These are phyloP conservation scores for Leccinum fibrillosum DNA, from an alignment of 768 basidiomycete species.

Conservation along the genomic window DNA sequence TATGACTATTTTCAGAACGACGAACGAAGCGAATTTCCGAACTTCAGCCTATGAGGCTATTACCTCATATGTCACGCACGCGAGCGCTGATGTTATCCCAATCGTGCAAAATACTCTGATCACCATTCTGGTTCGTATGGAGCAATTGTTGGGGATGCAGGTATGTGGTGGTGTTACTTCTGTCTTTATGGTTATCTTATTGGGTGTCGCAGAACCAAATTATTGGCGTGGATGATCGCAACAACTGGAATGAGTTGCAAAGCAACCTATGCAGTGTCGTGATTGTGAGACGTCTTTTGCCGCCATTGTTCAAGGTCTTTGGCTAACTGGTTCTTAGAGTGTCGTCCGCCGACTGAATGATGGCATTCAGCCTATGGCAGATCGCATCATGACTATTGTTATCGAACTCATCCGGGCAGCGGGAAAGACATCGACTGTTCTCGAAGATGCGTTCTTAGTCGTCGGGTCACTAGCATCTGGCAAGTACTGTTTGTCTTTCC, in stretches of 20 bases:
- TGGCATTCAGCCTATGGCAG: conserved; percentile 84
- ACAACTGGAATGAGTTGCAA: conserved; percentile 98
- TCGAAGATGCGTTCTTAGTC: conserved; percentile 95
- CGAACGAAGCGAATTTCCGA: conserved; percentile 89
- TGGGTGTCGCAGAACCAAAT: conserved; percentile 70
- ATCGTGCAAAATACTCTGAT: conserved; percentile 82
- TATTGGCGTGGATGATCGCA: conserved; percentile 90
- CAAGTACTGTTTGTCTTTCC: conserved; percentile 24
- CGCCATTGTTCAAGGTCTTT: neutral
- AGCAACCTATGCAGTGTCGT: conserved; percentile 91
- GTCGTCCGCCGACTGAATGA: conserved; percentile 81
- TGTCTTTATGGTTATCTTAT: neutral
- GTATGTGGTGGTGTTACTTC: conserved; percentile 42
- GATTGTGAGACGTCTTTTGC: conserved; percentile 52
- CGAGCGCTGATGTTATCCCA: conserved; percentile 72
- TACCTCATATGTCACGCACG: conserved; percentile 78
- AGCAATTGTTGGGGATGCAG: conserved; percentile 81
- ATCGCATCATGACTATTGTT: conserved; percentile 92
- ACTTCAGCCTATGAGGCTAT: conserved; percentile 97
- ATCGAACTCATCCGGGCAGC: conserved; percentile 83
- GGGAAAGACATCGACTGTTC: conserved; percentile 89
- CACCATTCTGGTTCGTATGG: conserved; percentile 85
- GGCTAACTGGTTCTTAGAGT: conserved; percentile 45
- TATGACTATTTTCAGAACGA: conserved; percentile 43
- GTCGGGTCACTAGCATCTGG: conserved; percentile 84